Evolutionary conservation across 441 rosid species (phyloP), one percentile per base, ranked within the genome.

Genomic region (Kokia cookei): DNA sequence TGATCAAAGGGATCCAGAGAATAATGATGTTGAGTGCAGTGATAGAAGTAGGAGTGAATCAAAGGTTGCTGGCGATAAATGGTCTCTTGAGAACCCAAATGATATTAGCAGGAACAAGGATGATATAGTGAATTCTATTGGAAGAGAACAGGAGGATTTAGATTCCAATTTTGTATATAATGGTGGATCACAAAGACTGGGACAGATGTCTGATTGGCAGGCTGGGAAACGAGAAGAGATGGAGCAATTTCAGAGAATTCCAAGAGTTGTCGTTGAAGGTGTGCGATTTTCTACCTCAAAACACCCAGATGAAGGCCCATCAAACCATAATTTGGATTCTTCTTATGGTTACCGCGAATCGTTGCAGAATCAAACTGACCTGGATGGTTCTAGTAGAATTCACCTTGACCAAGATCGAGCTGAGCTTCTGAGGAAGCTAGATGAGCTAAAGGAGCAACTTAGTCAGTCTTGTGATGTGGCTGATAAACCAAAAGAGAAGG

Each of bases 371-470:
- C 83, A 11, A 66, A 73, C 71, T 69, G 85, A 76, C 57, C 65
- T 29, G n/a, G 85, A 73, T 74, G 87, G 62, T 29, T 72, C 77
- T 26, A 74, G 70, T 66, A 80, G 82, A 84, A 84, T 73, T 75
- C 88, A 79, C 81, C 88, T 87, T 32, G 86, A 82, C 66, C 82
- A 87, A 67, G 97, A 95, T 81, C 85, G 93, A 73, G 95, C 86
- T 47, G 97, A 85, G 75, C 93, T 91, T 61, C 89, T 95, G 71
- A 86, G 87, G 84, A 91, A 91, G 89, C 73, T 93, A 59, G 95
- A 91, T 73, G 91, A 87, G 82, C 88, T 95, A 47, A 95, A 91
- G 86, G 89, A 87, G 81, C 88, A 89, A 72, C 90, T 94, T 74
- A 81, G 78, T 72, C 87, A 86, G 77, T 87, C 95, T 54, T 83